Base-by-base conservation (phyloP, 2,329 filamentous ascomycete genomes). In the Trichophyton rubrum region DNA sequence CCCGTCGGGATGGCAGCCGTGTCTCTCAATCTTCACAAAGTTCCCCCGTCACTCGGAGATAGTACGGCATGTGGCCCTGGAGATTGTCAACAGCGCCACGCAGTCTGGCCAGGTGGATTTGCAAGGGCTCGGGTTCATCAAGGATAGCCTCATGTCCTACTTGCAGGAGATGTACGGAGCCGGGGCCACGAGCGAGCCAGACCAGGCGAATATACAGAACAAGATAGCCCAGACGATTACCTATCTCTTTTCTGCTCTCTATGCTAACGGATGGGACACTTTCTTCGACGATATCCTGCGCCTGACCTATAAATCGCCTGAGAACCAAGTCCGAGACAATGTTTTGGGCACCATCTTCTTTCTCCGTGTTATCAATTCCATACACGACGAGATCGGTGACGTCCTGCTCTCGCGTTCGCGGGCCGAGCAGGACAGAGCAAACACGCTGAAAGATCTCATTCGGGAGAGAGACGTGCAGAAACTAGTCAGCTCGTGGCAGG, bases 311-410 rank as follows among this genome's bases (percentile, higher is more conserved):
- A 75, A 80, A 30, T 78, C 82, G 24, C 81, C 83, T 64, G 64
- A 72, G 1, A 83, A 82, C 65, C 77, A 79, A 57, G 74, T 75
- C 49, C 82, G 79, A 64, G 85, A 90, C 70, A 96, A 95, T 70
- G 75, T 84, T 41, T 72, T 81, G 1, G 92, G 89, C 2, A 88
- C 93, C 56, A 78, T 91, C 38, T 84, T 99, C 67, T 97, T 96
- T 75, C 82, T 99, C 60, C 87, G 92, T 58, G 85, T 96, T 64
- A 81, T 97, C 55, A 83, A 86, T 65, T 93, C 91, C 38, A 86
- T 99, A 55, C 93, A 99, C 70, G 93, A 99, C 68, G 93, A 99
- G 74, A 96, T 99, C 69, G 93, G 92, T 64, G 93, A 99, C 75
- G 85, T 93, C 67, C 81, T 97, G 65, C 82, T 97, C 59, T 85